These are phyloP conservation scores for Cladosporium sp. DNA, from an alignment of 2,329 filamentous ascomycete species.

Conservation along the genomic window DNA sequence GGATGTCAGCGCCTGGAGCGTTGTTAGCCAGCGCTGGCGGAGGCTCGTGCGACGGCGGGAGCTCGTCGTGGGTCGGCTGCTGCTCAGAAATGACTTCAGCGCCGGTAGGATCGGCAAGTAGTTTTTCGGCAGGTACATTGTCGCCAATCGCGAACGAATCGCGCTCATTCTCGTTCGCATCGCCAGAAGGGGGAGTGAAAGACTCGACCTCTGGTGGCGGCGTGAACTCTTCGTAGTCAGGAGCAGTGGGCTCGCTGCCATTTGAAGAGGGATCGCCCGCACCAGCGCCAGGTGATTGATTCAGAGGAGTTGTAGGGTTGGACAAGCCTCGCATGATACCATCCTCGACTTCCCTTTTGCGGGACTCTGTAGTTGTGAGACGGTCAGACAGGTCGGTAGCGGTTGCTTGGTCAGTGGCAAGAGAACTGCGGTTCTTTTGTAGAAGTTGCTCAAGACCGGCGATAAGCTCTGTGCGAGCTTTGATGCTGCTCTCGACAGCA, in stretches of 20 bases:
- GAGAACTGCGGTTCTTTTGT: conserved; percentile 67
- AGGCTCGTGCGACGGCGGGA: conserved; percentile 34
- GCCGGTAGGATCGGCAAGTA: conserved; percentile 44
- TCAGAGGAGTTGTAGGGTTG: conserved; percentile 55
- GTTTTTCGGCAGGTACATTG: conserved; percentile 20
- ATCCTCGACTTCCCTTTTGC: conserved; percentile 87
- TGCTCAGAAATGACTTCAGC: conserved; percentile 38
- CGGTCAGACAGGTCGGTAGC: conserved; percentile 66
- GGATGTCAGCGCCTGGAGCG: conserved; percentile 32
- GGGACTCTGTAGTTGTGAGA: conserved; percentile 72
- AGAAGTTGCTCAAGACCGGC: conserved; percentile 80
- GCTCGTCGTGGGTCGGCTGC: conserved; percentile 33
- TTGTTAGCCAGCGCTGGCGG: conserved; percentile 19
- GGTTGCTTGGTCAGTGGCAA: conserved; percentile 69
- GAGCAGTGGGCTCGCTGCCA: conserved; percentile 24
- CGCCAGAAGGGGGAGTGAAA: conserved; percentile 63
- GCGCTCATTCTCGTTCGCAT: conserved; percentile 31
- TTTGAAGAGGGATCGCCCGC: conserved; percentile 2
- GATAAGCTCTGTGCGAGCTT: conserved; percentile 77
- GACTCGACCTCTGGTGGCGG: conserved; percentile 81
- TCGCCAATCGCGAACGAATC: conserved; percentile 19
- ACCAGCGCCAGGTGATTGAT: conserved; percentile 40
- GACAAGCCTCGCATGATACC: conserved; percentile 84
- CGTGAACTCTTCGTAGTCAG: conserved; percentile 49
- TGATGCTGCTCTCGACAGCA: conserved; percentile 85